Conservation (phyloP, 2,329 filamentous ascomycete genomes). For the Cladosporium sp. region DNA sequence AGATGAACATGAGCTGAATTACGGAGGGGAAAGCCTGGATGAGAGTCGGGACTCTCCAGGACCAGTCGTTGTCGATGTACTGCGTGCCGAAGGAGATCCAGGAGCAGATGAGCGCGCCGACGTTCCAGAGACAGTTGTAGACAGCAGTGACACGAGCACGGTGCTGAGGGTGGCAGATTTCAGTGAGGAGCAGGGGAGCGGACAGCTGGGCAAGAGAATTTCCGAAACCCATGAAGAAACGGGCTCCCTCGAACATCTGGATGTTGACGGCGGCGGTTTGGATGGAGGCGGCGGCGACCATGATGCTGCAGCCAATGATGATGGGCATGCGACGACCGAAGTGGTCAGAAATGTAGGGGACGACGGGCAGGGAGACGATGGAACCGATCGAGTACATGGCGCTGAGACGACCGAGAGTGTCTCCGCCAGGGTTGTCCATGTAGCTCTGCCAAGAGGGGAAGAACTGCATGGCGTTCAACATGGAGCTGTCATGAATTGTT, state of each 20-base stretch:
- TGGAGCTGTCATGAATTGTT: background rate
- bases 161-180: constrained; percentile 14
- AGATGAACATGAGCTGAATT: constrained; percentile 40
- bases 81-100: constrained; percentile 14
- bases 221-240: constrained; percentile 16
- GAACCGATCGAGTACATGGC: constrained; percentile 24
- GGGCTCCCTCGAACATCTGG: constrained; percentile 13
- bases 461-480: constrained; percentile 19
- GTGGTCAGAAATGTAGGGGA: constrained; percentile 21
- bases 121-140: constrained; percentile 16
- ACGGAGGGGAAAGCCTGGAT: constrained; percentile 23
- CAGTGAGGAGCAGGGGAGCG: constrained; percentile 12
- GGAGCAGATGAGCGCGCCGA: constrained; percentile 13
- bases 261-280: constrained; percentile 10
- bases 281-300: constrained; percentile 12
- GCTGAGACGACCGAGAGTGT: constrained; percentile 24
- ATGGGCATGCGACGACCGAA: constrained; percentile 21
- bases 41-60: constrained; percentile 43
- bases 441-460: constrained; percentile 23
- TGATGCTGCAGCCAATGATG: constrained; percentile 12
- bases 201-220: constrained; percentile 13
- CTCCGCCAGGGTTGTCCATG: constrained; percentile 22
- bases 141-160: constrained; percentile 13
- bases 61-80: constrained; percentile 19
- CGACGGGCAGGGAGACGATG: constrained; percentile 21